These are phyloP conservation scores for Cetraspora pellucida DNA, from an alignment of 192 early-diverging fungal genomes.

Conservation along the genomic window DNA sequence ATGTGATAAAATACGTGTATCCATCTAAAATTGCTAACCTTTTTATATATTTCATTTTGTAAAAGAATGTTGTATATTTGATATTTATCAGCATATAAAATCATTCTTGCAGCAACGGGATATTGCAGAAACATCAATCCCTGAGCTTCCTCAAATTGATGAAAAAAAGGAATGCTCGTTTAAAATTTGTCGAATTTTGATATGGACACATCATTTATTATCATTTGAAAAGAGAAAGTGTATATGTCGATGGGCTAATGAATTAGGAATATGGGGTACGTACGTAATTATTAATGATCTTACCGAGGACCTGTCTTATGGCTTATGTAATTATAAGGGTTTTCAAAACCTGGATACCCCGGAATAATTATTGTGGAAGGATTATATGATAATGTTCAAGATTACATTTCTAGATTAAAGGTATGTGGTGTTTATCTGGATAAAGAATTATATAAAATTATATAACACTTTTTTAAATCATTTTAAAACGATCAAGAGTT, in stretches of 20 bases:
- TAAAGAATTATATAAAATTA: background rate
- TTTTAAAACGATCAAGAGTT: too few species aligned
- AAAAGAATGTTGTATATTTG: slow-evolving; percentile 12
- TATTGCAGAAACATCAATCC: background rate
- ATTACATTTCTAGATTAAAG: slow-evolving; percentile 1
- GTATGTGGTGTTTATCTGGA: background rate
- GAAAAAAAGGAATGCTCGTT: background rate
- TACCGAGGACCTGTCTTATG: background rate
- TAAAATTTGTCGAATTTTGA: slow-evolving; percentile 8
- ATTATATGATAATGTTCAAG: slow-evolving; percentile 9
- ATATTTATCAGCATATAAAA: slow-evolving; percentile 18
- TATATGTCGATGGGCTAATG: slow-evolving; percentile 10
- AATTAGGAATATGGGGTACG: slow-evolving; percentile 11
- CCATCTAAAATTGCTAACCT: background rate
- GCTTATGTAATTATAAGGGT: background rate
- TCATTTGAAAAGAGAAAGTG: slow-evolving; percentile 3
- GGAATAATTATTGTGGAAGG: slow-evolving; percentile 17
- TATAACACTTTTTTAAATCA: too few species aligned
- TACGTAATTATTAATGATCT: background rate
- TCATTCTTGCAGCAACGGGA: background rate
- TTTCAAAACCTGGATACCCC: slow-evolving; percentile 12
- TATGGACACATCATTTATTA: slow-evolving; percentile 17
- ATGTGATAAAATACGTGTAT: background rate
- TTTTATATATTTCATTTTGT: background rate
- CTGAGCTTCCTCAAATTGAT: background rate